phyloP scores from a whole-genome alignment of 176 grass and related monocot genomes.

The Oryza australiensis region DNA sequence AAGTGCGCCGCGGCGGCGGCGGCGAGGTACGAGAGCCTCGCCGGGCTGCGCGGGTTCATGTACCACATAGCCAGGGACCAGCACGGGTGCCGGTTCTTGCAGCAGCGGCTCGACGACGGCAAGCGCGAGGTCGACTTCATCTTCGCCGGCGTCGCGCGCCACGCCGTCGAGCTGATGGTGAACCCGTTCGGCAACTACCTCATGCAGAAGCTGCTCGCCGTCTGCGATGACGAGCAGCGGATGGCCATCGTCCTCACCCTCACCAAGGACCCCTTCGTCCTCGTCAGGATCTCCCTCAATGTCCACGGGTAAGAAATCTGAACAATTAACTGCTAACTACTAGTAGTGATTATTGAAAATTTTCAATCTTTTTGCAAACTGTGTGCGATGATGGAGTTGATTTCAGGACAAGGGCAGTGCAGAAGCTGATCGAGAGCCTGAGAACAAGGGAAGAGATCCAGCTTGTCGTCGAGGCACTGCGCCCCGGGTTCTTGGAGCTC shows the following conservation, averaged over 20 bases:
- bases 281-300: slow-evolving; percentile 71
- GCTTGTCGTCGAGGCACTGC: slow-evolving; percentile 52
- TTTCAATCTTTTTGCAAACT: background rate
- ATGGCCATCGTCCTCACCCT: slow-evolving; percentile 54
- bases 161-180: slow-evolving; percentile 73
- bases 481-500: slow-evolving; percentile 64
- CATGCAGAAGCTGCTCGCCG: slow-evolving; percentile 83
- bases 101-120: slow-evolving; percentile 71
- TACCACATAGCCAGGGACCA: slow-evolving; percentile 73
- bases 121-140: slow-evolving; percentile 62
- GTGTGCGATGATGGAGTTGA: background rate
- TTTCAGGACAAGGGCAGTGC: slow-evolving; percentile 76
- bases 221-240: slow-evolving; percentile 67
- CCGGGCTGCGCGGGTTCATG: slow-evolving; percentile 52
- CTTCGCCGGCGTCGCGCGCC: slow-evolving; percentile 57
- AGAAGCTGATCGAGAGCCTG: slow-evolving; percentile 78
- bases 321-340: background rate
- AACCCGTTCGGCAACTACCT: slow-evolving; percentile 91
- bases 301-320: slow-evolving; percentile 60
- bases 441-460: slow-evolving; percentile 61
- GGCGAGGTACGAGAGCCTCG: slow-evolving; percentile 52
- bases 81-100: slow-evolving; percentile 80
- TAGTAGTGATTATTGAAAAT: background rate
- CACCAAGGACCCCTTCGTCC: slow-evolving; percentile 39
- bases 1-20: slow-evolving; percentile 22